Evolutionary conservation across 345 rosid species (phyloP).

Genomic region (Mangifera indica): DNA sequence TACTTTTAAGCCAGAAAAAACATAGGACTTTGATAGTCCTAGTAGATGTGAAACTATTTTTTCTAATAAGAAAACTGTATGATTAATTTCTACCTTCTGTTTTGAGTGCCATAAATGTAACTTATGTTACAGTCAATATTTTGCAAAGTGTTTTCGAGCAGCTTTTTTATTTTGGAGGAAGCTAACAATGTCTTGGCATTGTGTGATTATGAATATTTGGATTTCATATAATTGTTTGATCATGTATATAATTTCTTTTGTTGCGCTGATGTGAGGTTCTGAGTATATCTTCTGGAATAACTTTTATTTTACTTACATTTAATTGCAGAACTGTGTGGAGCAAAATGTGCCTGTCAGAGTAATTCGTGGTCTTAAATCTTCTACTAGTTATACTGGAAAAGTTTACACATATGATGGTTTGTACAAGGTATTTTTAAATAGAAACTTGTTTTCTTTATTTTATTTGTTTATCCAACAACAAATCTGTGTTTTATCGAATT

Average conservation of each 20-base stretch:
- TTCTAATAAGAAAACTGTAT: background rate
- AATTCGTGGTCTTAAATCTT: slow-evolving; percentile 70
- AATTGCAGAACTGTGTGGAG: slow-evolving; percentile 68
- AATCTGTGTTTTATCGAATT: background rate
- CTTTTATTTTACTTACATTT: slow-evolving; percentile 13
- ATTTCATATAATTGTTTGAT: background rate
- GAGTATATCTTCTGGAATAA: background rate
- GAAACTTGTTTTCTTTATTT: background rate
- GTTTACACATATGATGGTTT: slow-evolving; percentile 92
- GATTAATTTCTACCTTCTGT: background rate
- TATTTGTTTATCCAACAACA: background rate
- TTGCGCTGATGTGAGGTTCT: background rate
- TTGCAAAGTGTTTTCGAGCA: no score
- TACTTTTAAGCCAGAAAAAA: background rate
- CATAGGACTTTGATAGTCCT: no score
- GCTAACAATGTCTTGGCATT: no score
- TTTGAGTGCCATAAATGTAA: background rate
- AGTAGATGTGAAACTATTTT: no score
- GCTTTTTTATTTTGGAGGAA: background rate
- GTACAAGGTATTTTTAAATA: slow-evolving; percentile 55
- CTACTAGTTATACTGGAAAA: slow-evolving; percentile 63
- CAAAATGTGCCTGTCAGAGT: slow-evolving; percentile 73
- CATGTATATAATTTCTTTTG: background rate
- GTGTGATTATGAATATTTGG: background rate
- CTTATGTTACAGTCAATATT: background rate